Base-by-base conservation (phyloP, 2,329 filamentous ascomycete species). In the Microcyclospora pomicola region DNA sequence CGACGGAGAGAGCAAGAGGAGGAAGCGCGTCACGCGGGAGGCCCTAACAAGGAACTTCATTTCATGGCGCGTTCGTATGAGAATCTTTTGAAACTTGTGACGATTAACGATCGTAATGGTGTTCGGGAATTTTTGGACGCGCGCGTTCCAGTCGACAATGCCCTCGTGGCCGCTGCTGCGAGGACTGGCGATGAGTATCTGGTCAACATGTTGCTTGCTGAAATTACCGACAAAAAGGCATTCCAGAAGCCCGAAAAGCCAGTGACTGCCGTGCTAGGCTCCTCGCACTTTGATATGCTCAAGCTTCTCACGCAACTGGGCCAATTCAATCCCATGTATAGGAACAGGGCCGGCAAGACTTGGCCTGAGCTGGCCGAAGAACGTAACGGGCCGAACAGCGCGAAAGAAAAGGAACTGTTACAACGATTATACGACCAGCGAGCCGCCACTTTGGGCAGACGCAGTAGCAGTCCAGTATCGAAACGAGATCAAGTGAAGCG, bases 241-340 rank as follows among this genome's bases (percentile, higher is more conserved):
- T 66, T 73, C 41, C 62, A 71, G 31, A 86, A 91, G 40, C 79
- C 82, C 52, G 81, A 87, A 36, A 96, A 88, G 1, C 91, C 91
- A 1, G 92, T 98, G 68, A 72, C 95, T 29, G 86, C 87, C 41
- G 87, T 91, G 1, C 95, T 98, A 47, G 88, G 91, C 12, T 81
- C 88, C 49, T 75, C 75, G 4, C 91, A 94, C 50, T 72, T 91
- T 35, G 82, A 84, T 48, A 84, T 95, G 40, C 76, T 98, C 33
- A 74, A 81, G 40, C 50, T 50, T 11, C 47, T 60, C 5, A 57
- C 56, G 3, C 49, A 53, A 36, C 43, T 58, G 33, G 58, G 59
- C 32, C 68, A 71, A 16, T 95, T 96, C 55, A 80, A 98, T 50
- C 87, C 91, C 0, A 85, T 83, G 1, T 76, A 80, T 40, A 68